These are phyloP conservation scores for Exophiala aquamarina DNA, from an alignment of 2,329 filamentous ascomycete genomes.

Conservation along the genomic window DNA sequence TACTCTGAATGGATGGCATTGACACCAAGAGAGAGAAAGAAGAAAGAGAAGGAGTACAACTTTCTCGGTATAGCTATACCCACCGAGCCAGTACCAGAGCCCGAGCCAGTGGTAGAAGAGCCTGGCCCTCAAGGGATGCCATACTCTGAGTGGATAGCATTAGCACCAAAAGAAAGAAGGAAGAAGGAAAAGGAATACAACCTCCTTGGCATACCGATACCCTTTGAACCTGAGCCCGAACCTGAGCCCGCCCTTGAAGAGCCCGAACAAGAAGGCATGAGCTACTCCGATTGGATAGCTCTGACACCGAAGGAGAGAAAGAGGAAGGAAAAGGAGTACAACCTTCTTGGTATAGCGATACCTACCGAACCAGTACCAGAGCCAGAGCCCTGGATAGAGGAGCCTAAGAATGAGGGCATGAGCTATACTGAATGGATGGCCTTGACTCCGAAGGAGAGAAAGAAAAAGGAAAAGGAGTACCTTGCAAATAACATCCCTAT, in stretches of 20 bases:
- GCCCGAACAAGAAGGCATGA: slow-evolving; percentile 23
- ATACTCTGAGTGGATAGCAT: background rate
- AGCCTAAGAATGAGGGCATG: slow-evolving; percentile 43
- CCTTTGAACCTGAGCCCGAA: slow-evolving; percentile 30
- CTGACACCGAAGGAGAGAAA: slow-evolving; percentile 3
- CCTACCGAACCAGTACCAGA: slow-evolving; percentile 14
- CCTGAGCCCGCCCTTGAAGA: slow-evolving; percentile 30
- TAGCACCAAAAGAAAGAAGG: slow-evolving; percentile 43
- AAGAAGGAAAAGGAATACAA: slow-evolving; percentile 42
- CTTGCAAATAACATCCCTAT: slow-evolving; percentile 35
- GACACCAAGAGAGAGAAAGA: slow-evolving; percentile 3
- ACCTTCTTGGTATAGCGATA: background rate
- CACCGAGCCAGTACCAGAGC: slow-evolving; percentile 10
- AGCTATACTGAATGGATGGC: slow-evolving; percentile 38
- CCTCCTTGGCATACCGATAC: slow-evolving; percentile 22
- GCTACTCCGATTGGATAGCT: slow-evolving; percentile 1
- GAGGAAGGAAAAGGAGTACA: slow-evolving; percentile 8
- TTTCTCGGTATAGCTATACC: background rate
- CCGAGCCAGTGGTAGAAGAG: slow-evolving; percentile 31
- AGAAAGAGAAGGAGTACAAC: slow-evolving; percentile 8
- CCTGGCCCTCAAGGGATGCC: background rate
- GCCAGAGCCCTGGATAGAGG: slow-evolving; percentile 35
- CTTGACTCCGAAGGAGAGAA: slow-evolving; percentile 46
- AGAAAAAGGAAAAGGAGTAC: slow-evolving; percentile 46
- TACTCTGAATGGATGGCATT: slow-evolving; percentile 3